Percentiles rank a stretch among this genome's conserved stretches.
These are phyloP conservation scores for Cucurbita maxima DNA, from an alignment of 306 rosid species.

Conservation along the genomic window DNA sequence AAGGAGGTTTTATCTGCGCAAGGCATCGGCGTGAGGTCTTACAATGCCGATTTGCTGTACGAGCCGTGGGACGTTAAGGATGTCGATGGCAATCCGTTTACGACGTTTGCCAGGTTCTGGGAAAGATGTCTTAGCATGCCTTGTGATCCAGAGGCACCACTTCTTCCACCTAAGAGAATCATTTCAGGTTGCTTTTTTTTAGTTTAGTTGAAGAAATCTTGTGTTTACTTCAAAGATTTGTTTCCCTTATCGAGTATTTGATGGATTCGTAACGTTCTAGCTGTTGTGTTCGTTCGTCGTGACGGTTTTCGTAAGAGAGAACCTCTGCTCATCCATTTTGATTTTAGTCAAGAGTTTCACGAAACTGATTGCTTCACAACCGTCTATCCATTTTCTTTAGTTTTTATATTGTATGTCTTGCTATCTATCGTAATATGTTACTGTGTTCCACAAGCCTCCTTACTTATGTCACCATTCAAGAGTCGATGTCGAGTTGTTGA, in stretches of 20 bases:
- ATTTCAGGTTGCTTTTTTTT: constrained; percentile 44
- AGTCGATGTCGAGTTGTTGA: neutral
- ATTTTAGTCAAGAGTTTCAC: neutral
- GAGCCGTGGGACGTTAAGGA: constrained; percentile 99
- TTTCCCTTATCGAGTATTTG: neutral
- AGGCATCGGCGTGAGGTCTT: constrained; percentile 77
- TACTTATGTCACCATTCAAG: neutral
- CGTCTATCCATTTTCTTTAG: too few relatives aligned
- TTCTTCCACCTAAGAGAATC: constrained; percentile 92
- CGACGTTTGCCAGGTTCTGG: constrained; percentile 84
- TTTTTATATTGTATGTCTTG: too few relatives aligned
- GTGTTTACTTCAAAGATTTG: neutral
- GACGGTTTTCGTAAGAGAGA: neutral
- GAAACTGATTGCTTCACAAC: neutral
- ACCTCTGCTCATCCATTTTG: neutral
- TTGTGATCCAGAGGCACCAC: constrained; percentile 92
- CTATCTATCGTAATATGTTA: too few relatives aligned
- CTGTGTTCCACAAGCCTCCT: too few relatives aligned
- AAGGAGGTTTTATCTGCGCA: constrained; percentile 72
- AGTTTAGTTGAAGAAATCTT: neutral
- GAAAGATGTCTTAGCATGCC: constrained; percentile 99
- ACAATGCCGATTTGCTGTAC: constrained; percentile 82
- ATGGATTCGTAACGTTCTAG: neutral
- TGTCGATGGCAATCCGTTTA: constrained; percentile 64
- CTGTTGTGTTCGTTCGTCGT: neutral